Percentiles rank a stretch among this genome's conserved stretches.
These are phyloP conservation scores for Plasmodium vivax DNA, from an alignment of 169 alveolate genomes.

Conservation along the genomic window DNA sequence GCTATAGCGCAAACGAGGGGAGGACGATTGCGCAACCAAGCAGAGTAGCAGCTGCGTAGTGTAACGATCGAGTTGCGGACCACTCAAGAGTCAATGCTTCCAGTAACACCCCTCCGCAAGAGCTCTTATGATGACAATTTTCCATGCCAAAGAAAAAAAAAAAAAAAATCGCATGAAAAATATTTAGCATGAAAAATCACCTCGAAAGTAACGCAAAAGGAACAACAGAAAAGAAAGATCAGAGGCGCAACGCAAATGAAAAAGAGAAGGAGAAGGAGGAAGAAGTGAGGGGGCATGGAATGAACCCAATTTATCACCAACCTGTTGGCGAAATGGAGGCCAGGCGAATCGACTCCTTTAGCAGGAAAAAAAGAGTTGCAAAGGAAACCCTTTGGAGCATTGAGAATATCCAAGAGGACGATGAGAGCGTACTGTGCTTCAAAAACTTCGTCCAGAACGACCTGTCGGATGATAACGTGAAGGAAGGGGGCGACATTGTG, in stretches of 20 bases:
- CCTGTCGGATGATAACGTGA: constrained; percentile 22
- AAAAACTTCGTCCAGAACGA: background rate
- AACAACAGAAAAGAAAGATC: constrained; percentile 8
- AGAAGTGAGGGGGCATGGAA: background rate
- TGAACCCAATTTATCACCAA: background rate
- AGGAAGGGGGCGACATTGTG: background rate
- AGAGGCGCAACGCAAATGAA: constrained; percentile 6
- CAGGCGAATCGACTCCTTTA: background rate
- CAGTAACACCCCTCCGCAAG: background rate
- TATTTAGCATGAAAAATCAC: constrained; percentile 25
- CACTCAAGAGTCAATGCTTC: background rate
- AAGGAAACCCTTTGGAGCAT: constrained; percentile 20
- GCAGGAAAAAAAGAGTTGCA: background rate
- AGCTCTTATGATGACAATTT: background rate
- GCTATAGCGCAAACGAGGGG: background rate
- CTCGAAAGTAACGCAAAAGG: constrained; percentile 3
- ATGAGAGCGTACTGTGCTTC: background rate
- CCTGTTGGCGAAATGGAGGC: background rate
- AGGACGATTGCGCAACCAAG: background rate
- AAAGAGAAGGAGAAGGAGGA: constrained; percentile 5
- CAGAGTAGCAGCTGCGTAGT: background rate
- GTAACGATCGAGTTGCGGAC: background rate
- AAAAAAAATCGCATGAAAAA: constrained; percentile 15
- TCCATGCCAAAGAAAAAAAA: background rate
- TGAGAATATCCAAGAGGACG: background rate